These are phyloP conservation scores for Dichomitus squalens DNA, from an alignment of 1,284 basidiomycete genomes.

Conservation along the genomic window DNA sequence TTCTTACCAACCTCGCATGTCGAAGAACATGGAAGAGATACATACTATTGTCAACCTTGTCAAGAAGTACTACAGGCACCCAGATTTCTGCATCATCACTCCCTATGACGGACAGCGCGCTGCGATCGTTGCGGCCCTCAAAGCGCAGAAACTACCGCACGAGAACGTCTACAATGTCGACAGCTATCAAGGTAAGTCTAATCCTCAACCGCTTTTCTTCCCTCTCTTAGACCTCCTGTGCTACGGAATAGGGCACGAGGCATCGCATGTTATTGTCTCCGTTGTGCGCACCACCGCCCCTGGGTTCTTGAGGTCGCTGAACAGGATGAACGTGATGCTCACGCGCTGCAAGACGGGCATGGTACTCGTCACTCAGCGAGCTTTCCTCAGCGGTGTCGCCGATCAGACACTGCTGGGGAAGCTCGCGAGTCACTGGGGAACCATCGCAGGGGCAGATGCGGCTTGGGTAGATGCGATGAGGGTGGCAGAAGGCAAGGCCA, in stretches of 20 bases:
- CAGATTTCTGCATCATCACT: constrained; percentile 61
- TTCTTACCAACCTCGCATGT: background rate
- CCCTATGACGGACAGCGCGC: constrained; percentile 72
- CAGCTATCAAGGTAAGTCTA: constrained; percentile 60
- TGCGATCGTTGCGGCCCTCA: constrained; percentile 51
- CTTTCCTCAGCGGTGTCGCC: constrained; percentile 19
- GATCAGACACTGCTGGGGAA: constrained; percentile 13
- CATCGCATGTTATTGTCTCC: constrained; percentile 60
- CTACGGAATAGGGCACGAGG: constrained; percentile 33
- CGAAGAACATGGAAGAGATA: constrained; percentile 46
- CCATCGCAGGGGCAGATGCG: background rate
- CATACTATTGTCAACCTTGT: constrained; percentile 42
- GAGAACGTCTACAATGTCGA: constrained; percentile 69
- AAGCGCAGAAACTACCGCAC: constrained; percentile 41
- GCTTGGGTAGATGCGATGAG: constrained; percentile 11
- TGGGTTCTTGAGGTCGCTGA: constrained; percentile 60
- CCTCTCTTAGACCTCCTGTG: no score
- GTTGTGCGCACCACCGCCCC: constrained; percentile 58
- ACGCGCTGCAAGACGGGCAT: constrained; percentile 24
- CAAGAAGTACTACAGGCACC: constrained; percentile 30
- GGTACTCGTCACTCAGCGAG: constrained; percentile 27
- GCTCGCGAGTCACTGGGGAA: constrained; percentile 22
- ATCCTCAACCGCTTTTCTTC: constrained; percentile 4
- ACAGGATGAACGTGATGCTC: constrained; percentile 71
- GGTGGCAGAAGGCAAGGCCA: constrained; percentile 8